Conservation (phyloP, 495 filamentous ascomycete species). For the Durotheca rogersii region DNA sequence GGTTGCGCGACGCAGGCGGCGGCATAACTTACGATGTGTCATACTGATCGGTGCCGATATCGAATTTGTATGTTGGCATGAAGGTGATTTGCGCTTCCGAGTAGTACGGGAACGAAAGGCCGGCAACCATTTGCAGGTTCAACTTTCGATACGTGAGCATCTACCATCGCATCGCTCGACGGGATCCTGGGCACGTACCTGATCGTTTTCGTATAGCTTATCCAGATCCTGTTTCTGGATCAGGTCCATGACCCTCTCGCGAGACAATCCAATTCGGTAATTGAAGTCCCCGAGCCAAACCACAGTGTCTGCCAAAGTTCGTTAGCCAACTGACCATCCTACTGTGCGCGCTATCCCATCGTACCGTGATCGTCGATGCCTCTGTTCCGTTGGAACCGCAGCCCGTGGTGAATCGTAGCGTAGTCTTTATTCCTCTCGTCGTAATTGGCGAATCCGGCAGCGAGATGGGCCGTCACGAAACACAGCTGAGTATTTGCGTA, state of each 20-base stretch:
- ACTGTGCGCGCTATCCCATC: conserved; percentile 6
- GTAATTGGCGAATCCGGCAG: conserved; percentile 95
- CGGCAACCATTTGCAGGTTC: conserved; percentile 94
- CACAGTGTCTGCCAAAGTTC: conserved; percentile 59
- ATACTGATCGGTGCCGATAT: conserved; percentile 81
- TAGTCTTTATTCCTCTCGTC: conserved; percentile 95
- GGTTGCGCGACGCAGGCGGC: background rate
- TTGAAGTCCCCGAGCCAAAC: conserved; percentile 99
- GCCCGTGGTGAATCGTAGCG: conserved; percentile 78
- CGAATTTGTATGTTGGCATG: conserved; percentile 92
- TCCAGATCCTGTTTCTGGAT: conserved; percentile 69
- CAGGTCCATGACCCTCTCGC: conserved; percentile 75
- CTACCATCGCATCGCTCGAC: conserved; percentile 3
- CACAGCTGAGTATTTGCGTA: conserved; percentile 91
- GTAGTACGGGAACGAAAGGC: conserved; percentile 84
- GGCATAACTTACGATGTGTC: conserved; percentile 75
- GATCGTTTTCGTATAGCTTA: conserved; percentile 87
- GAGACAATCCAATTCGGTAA: conserved; percentile 85
- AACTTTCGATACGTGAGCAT: conserved; percentile 53
- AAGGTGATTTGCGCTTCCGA: conserved; percentile 84
- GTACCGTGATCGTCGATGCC: conserved; percentile 82
- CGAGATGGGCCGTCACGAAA: conserved; percentile 95
- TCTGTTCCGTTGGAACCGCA: conserved; percentile 87
- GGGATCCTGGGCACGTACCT: conserved; percentile 52
- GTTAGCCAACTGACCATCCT: background rate